These are phyloP conservation scores for Zygnema circumcarinatum DNA, from an alignment of 139 green algal species.

Conservation along the genomic window DNA sequence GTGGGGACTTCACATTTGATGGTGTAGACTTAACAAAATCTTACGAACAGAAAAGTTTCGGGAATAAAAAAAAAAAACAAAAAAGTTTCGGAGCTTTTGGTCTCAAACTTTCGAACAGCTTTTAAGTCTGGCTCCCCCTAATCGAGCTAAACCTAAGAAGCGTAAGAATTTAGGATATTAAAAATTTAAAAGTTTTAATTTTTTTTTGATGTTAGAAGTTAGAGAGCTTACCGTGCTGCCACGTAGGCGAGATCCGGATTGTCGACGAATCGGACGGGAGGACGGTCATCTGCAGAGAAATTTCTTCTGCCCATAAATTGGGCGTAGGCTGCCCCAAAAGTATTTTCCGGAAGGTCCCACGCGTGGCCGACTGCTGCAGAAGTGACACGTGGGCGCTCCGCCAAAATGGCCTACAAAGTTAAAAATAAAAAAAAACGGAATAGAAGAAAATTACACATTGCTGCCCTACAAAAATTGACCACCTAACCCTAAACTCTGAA, in stretches of 20 bases:
- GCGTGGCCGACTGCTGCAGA: neutral
- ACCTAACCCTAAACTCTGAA: too few relatives aligned
- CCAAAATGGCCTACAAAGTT: conserved; percentile 66
- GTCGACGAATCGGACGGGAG: conserved; percentile 82
- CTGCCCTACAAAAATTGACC: too few relatives aligned
- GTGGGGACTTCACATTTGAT: too few relatives aligned
- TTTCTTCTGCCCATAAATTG: conserved; percentile 85
- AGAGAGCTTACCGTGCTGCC: conserved; percentile 62
- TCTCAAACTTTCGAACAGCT: too few relatives aligned
- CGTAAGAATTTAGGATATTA: too few relatives aligned
- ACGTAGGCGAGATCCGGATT: conserved; percentile 93
- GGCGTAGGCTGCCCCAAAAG: conserved; percentile 88
- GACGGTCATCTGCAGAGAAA: conserved; percentile 87
- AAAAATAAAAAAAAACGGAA: conserved; percentile 2
- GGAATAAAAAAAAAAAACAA: too few relatives aligned
- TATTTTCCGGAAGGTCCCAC: conserved; percentile 68
- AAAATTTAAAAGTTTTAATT: too few relatives aligned
- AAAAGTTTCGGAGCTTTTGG: too few relatives aligned
- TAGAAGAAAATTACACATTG: neutral
- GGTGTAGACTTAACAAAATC: too few relatives aligned
- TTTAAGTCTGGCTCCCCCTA: too few relatives aligned
- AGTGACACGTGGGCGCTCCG: conserved; percentile 74
- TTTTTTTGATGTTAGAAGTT: neutral
- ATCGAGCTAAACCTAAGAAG: too few relatives aligned
- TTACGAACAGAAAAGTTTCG: too few relatives aligned